phyloP scores from a whole-genome alignment of 495 filamentous ascomycete genomes.

The Annulohypoxylon moriforme region DNA sequence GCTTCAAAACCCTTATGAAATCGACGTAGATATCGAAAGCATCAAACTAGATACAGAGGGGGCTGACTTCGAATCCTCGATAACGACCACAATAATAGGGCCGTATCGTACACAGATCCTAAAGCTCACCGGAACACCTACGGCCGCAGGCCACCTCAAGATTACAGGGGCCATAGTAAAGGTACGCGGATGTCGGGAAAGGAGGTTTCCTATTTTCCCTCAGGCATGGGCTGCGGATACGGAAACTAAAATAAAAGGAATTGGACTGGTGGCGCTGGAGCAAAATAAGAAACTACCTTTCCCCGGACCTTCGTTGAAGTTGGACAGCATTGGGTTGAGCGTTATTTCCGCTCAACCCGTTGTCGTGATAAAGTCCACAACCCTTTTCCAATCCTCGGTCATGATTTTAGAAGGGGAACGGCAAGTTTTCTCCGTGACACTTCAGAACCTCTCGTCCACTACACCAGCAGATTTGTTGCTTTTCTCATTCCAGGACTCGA shows the following conservation, averaged over 20 bases:
- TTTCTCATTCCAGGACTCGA: conserved; percentile 91
- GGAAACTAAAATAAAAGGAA: conserved; percentile 78
- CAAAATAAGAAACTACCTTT: conserved; percentile 45
- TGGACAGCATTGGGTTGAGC: conserved; percentile 66
- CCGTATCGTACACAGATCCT: conserved; percentile 85
- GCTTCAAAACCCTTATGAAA: conserved; percentile 93
- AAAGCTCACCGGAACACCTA: conserved; percentile 75
- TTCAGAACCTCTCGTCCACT: conserved; percentile 77
- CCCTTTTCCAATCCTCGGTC: conserved; percentile 84
- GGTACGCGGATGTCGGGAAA: conserved; percentile 81
- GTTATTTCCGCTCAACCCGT: conserved; percentile 84
- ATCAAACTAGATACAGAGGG: conserved; percentile 80
- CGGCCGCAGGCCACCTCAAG: conserved; percentile 70
- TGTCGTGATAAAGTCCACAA: conserved; percentile 77
- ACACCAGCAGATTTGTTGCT: conserved; percentile 84
- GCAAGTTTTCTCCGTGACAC: conserved; percentile 78
- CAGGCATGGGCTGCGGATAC: conserved; percentile 77
- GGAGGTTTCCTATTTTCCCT: conserved; percentile 84
- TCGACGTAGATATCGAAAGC: conserved; percentile 88
- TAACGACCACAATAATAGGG: conserved; percentile 74
- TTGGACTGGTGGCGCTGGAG: conserved; percentile 72
- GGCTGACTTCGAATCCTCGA: conserved; percentile 71
- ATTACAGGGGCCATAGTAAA: conserved; percentile 84
- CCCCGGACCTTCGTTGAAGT: conserved; percentile 54
- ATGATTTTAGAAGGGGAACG: conserved; percentile 93